A percentile compares a stretch with the other conserved stretches of the same genome.
Conservation (phyloP, 345 rosid species). For the Atalantia buxifolia region DNA sequence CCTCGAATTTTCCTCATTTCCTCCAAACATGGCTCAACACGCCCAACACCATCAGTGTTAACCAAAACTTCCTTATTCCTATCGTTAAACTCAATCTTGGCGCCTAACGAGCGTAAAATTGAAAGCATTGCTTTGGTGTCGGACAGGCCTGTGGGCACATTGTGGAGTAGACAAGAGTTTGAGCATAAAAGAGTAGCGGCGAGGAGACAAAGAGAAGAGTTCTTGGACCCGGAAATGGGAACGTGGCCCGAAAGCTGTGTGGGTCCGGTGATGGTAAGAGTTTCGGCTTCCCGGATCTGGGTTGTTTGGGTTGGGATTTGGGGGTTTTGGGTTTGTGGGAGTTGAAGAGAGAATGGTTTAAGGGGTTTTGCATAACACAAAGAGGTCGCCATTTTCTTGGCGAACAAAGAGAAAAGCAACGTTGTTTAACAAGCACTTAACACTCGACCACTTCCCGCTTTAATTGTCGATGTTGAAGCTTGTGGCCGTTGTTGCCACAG, state of each 20-base stretch:
- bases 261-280: conserved; percentile 28
- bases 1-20: conserved; percentile 28
- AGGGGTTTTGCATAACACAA: background rate
- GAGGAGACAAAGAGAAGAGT: conserved; percentile 29
- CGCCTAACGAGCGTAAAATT: conserved; percentile 27
- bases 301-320: background rate
- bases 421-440: accelerated
- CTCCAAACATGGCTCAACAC: conserved; percentile 19
- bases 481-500: background rate
- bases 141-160: conserved; percentile 14
- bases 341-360: background rate
- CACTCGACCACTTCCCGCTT: too few relatives aligned
- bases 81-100: conserved; percentile 11
- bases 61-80: conserved; percentile 4
- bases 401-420: background rate
- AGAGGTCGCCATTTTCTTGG: background rate
- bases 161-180: conserved; percentile 17
- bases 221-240: conserved; percentile 34
- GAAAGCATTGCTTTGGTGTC: conserved; percentile 19
- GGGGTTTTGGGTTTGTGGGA: background rate
- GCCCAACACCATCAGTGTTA: conserved; percentile 9
- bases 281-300: background rate
- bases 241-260: conserved; percentile 30
- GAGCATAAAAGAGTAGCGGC: conserved; percentile 32
- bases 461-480: background rate